Base-by-base conservation (phyloP, 2,329 filamentous ascomycete genomes). In the Nemania serpens region DNA sequence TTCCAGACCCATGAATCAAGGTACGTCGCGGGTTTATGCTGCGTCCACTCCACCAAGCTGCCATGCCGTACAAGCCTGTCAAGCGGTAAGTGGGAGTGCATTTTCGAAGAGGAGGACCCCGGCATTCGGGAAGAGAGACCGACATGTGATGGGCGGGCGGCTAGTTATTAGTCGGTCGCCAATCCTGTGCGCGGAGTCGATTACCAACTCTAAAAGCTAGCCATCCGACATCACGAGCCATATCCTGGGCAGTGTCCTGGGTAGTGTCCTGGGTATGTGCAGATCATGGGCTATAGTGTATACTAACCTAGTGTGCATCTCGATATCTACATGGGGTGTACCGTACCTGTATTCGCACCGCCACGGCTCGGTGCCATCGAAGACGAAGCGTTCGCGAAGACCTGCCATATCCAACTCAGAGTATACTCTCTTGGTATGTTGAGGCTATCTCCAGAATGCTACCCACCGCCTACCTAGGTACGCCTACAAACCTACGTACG, bases 81-180 rank as follows among this genome's bases (percentile, higher is more conserved):
- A 60, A 54, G 20, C 51, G 25, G 36, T 43, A 52, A 59, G 5
- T 41, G 22, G 18, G 25, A 22, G 25, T 36, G 41, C 18, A 18
- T 37, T 25, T 20, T 47, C 34, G 22, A 3, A 17, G 3, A 11
- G 17, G 47, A 49, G 58, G 41, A 15, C 45, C 34, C 41, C 55
- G 56, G 57, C 49, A 49, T 57, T 43, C 59, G 55, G 55, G 18
- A 58, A 42, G 46, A 18, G 36, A 46, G 36, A 22, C 46, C 57
- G 53, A 48, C 43, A 52, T 17, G 15, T 39, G 25, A 41, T 46
- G 20, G 17, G 12, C 48, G 51, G 51, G 47, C 53, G 41, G 57
- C 45, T 58, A 37, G 43, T 53, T 34, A n/a, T 36, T 48, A 15
- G 37, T 41, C 25, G 15, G 12, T 20, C 5, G 13, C 58, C 61